A percentile compares a stretch with the other conserved stretches of the same genome.
These are phyloP conservation scores for Colletotrichum sp. DNA, from an alignment of 2,329 filamentous ascomycete species.

Conservation along the genomic window DNA sequence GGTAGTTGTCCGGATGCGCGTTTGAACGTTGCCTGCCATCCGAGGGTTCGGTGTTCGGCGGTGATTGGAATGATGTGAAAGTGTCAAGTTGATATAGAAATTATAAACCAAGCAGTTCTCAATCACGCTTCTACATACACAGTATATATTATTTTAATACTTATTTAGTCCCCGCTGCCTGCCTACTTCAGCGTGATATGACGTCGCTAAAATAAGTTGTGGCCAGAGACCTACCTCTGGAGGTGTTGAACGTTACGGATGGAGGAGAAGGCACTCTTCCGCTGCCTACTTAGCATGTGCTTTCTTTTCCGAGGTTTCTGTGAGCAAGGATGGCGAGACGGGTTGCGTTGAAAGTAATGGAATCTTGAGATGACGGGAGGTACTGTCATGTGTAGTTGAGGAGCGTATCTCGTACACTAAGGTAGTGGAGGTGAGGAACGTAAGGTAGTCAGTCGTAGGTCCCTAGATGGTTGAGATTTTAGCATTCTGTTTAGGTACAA, in stretches of 20 bases:
- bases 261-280: background rate
- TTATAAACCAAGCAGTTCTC: background rate
- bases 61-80: background rate
- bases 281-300: background rate
- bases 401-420: background rate
- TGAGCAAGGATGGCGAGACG: background rate
- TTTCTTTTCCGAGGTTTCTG: background rate
- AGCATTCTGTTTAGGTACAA: background rate
- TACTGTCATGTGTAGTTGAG: background rate
- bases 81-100: background rate
- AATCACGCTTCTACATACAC: background rate
- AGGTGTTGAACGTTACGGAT: background rate
- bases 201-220: background rate
- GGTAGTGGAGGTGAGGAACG: background rate
- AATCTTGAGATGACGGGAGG: background rate
- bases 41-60: background rate
- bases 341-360: background rate
- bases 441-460: background rate
- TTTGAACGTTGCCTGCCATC: background rate
- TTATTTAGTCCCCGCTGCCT: background rate
- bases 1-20: background rate
- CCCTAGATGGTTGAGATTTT: background rate
- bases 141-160: background rate
- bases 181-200: background rate
- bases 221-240: background rate